phyloP scores from a whole-genome alignment of 2,329 filamentous ascomycete species.

The Fusarium brachygibbosum region DNA sequence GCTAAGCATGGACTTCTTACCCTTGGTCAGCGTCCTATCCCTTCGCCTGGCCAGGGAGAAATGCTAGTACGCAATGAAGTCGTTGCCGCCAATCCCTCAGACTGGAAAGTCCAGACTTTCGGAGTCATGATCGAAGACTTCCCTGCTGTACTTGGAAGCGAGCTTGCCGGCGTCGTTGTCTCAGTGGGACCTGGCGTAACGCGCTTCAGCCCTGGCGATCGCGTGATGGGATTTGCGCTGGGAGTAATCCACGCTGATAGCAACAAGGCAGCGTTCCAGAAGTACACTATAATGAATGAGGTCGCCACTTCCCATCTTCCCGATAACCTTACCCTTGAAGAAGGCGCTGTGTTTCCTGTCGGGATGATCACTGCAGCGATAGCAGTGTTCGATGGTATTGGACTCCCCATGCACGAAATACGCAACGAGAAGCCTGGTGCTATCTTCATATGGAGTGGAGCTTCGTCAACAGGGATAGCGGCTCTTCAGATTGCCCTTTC shows the following conservation, averaged over 20 bases:
- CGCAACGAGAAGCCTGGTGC: conserved; percentile 41
- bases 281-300: conserved; percentile 49
- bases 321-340: conserved; percentile 42
- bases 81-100: conserved; percentile 54
- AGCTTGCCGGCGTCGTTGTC: conserved; percentile 24
- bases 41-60: background rate
- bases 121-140: conserved; percentile 41
- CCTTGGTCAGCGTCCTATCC: background rate
- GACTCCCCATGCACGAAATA: conserved; percentile 28
- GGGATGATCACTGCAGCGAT: conserved; percentile 12
- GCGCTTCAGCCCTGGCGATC: conserved; percentile 28
- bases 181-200: conserved; percentile 14
- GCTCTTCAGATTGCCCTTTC: conserved; percentile 32
- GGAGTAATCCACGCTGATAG: conserved; percentile 50
- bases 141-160: conserved; percentile 35
- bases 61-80: conserved; percentile 16
- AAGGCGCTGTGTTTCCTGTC: conserved; percentile 18
- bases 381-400: background rate
- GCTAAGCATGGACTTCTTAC: background rate
- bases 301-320: fast-evolving
- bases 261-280: conserved; percentile 53
- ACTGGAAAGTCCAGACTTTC: conserved; percentile 54
- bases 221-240: conserved; percentile 49
- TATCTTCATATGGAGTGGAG: conserved; percentile 53
- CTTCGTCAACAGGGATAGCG: conserved; percentile 41